phyloP scores from a whole-genome alignment of 2,329 filamentous ascomycete species.

The Calonectria crousiana region DNA sequence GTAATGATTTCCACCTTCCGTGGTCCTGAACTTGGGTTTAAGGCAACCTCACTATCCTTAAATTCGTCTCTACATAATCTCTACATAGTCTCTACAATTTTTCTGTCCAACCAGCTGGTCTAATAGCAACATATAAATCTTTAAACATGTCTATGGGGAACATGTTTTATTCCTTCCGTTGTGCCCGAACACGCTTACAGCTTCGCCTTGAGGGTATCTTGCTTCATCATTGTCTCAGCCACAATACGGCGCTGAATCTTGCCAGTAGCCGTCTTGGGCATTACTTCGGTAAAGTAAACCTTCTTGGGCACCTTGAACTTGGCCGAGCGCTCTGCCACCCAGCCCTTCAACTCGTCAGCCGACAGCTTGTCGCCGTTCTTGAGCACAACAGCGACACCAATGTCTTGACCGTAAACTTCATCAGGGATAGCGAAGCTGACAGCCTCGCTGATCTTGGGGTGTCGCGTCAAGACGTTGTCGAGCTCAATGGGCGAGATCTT shows the following conservation, averaged over 20 bases:
- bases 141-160: not conserved
- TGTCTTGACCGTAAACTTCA: slow-evolving; percentile 85
- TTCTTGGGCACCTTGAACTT: slow-evolving; percentile 91
- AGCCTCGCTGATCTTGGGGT: slow-evolving; percentile 80
- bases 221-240: slow-evolving; percentile 86
- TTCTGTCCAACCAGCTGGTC: not conserved
- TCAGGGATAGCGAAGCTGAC: slow-evolving; percentile 88
- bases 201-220: slow-evolving; percentile 67
- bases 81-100: not conserved
- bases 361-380: slow-evolving; percentile 71
- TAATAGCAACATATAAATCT: not conserved
- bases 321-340: slow-evolving; percentile 77
- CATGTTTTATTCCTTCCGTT: not conserved
- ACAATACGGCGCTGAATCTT: slow-evolving; percentile 90
- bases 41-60: not conserved
- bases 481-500: slow-evolving; percentile 92
- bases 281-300: slow-evolving; percentile 84
- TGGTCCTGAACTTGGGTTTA: not conserved
- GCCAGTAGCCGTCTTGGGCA: slow-evolving; percentile 93
- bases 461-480: slow-evolving; percentile 83
- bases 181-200: slow-evolving; percentile 53
- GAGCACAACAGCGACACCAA: slow-evolving; percentile 81
- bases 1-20: too few species aligned
- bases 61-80: not conserved
- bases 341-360: slow-evolving; percentile 73